Percentiles rank a stretch among this genome's conserved stretches.
Evolutionary conservation across 1,139 yeast species (phyloP).

Genomic region (Pichia sp.): DNA sequence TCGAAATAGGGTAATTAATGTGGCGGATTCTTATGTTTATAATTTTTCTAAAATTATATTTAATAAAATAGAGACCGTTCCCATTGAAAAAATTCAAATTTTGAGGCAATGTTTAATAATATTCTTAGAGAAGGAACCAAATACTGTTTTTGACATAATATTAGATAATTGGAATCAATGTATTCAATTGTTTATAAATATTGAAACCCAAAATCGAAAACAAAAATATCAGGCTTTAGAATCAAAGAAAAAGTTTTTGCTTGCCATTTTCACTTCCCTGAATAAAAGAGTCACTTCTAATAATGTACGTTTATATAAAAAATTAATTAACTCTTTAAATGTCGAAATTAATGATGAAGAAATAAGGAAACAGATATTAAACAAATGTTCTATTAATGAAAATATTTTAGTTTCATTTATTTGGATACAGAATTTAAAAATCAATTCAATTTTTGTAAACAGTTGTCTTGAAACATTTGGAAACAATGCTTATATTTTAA

Average conservation of each 20-base stretch:
- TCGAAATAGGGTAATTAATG: neutral
- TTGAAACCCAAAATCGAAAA: neutral
- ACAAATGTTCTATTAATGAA: conserved; percentile 1
- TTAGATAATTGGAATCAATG: conserved; percentile 5
- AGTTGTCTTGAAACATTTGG: conserved; percentile 10
- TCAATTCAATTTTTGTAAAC: neutral
- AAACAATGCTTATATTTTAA: conserved; percentile 10
- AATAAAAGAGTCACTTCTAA: neutral
- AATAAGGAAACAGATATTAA: neutral
- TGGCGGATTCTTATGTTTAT: neutral
- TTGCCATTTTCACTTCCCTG: conserved; percentile 1
- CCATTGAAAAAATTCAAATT: neutral
- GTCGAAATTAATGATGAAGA: neutral
- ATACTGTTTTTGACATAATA: neutral
- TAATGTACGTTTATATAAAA: neutral
- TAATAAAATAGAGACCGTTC: neutral
- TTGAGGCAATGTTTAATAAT: neutral
- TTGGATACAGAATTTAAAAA: conserved; percentile 7
- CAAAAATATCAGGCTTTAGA: conserved; percentile 5
- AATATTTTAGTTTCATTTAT: conserved; percentile 4
- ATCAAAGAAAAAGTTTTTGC: conserved; percentile 1
- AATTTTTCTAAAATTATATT: neutral
- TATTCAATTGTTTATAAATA: neutral
- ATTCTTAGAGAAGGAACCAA: conserved; percentile 5
- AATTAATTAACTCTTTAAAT: conserved; percentile 1